A percentile compares a stretch with the other conserved stretches of the same genome.
Evolutionary conservation across 202 grass and related monocot species (phyloP).

Genomic region (Zizania palustris): DNA sequence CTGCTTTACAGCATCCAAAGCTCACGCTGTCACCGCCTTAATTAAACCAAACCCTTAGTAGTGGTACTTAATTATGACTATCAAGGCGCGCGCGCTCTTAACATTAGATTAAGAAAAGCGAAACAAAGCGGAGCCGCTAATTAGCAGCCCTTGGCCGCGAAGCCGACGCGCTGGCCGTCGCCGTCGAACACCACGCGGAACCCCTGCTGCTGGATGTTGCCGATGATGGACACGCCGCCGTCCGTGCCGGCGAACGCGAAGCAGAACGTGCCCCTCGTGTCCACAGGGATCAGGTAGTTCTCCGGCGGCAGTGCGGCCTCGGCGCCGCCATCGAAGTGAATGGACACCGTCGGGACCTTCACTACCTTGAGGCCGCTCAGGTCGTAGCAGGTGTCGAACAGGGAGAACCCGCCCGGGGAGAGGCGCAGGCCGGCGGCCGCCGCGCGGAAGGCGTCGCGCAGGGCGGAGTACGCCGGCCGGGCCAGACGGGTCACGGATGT

Average conservation of each 20-base stretch:
- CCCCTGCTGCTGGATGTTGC: conserved; percentile 95
- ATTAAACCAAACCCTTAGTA: not conserved
- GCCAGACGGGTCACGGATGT: conserved; percentile 64
- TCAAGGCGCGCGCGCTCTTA: not conserved
- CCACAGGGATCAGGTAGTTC: conserved; percentile 96
- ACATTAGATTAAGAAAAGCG: too few species aligned
- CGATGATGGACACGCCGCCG: conserved; percentile 82
- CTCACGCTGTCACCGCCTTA: not conserved
- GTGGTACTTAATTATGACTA: conserved; percentile 41
- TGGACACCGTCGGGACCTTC: conserved; percentile 75
- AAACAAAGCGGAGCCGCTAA: too few species aligned
- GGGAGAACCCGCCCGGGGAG: conserved; percentile 73
- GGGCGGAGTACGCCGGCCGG: conserved; percentile 50
- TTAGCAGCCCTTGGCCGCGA: conserved; percentile 75
- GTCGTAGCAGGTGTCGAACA: conserved; percentile 98
- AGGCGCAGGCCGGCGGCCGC: conserved; percentile 54
- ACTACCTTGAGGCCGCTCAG: conserved; percentile 71
- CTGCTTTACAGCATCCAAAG: conserved; percentile 48
- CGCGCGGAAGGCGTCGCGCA: conserved; percentile 74
- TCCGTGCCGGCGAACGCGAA: conserved; percentile 84
- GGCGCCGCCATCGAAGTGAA: conserved; percentile 71
- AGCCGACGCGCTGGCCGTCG: conserved; percentile 58
- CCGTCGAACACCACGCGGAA: conserved; percentile 91
- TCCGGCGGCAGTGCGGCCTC: conserved; percentile 65
- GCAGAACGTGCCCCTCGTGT: conserved; percentile 83